Percentiles rank a stretch among this genome's conserved stretches.
phyloP scores from a whole-genome alignment of 139 green algal genomes.

The Closterium sp. region DNA sequence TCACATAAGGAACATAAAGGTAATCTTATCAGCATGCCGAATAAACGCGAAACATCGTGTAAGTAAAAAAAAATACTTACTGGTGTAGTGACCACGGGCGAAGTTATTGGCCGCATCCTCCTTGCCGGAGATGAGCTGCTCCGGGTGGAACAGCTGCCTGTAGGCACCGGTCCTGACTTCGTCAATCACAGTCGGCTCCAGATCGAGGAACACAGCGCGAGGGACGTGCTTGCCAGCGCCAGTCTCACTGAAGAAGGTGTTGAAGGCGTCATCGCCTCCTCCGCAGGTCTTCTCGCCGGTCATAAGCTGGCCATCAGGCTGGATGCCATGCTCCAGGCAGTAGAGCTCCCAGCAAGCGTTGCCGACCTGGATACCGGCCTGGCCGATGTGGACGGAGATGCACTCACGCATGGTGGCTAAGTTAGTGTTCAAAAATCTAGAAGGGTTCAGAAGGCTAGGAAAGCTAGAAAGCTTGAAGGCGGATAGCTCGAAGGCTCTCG shows the following conservation, averaged over 20 bases:
- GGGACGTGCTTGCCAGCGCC: conserved; percentile 66
- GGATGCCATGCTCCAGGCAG: conserved; percentile 97
- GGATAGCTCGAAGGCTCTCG: neutral
- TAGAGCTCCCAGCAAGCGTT: conserved; percentile 99
- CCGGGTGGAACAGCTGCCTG: conserved; percentile 66
- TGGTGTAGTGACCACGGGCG: conserved; percentile 64
- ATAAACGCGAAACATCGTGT: no score
- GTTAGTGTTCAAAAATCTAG: neutral
- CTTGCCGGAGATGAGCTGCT: conserved; percentile 67
- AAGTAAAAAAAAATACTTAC: no score
- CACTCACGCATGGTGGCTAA: conserved; percentile 20
- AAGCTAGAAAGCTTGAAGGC: conserved; percentile 8
- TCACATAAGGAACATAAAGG: neutral
- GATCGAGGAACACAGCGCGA: conserved; percentile 60
- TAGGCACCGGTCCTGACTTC: conserved; percentile 66
- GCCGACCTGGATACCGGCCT: conserved; percentile 84
- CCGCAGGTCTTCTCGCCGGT: conserved; percentile 84
- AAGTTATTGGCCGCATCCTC: conserved; percentile 69
- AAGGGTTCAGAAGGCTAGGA: neutral
- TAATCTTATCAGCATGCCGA: no score
- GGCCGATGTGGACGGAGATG: conserved; percentile 21
- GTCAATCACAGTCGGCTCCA: conserved; percentile 67
- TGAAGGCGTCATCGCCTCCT: conserved; percentile 62
- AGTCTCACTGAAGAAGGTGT: conserved; percentile 69
- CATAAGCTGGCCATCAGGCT: conserved; percentile 62